phyloP scores from a whole-genome alignment of 2,329 filamentous ascomycete species.

The Emergomyces orientalis region DNA sequence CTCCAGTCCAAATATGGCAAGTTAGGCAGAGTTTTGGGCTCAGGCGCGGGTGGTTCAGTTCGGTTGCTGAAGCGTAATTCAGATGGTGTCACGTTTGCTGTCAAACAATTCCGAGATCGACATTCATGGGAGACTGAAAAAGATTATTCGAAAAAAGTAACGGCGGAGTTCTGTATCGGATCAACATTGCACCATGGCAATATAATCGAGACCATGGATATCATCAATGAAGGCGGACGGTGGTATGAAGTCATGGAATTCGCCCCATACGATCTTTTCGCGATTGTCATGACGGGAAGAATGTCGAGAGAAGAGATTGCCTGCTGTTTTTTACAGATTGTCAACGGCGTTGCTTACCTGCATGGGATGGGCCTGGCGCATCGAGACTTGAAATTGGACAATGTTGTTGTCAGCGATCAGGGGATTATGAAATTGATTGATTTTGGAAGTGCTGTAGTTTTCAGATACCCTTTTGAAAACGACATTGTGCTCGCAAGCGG shows the following conservation, averaged over 20 bases:
- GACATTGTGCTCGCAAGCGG: constrained; percentile 72
- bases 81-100: constrained; percentile 88
- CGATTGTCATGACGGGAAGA: constrained; percentile 97
- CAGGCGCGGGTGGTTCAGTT: constrained; percentile 89
- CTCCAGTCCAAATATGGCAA: constrained; percentile 89
- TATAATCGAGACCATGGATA: constrained; percentile 95
- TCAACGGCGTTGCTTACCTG: constrained; percentile 88
- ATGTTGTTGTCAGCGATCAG: constrained; percentile 90
- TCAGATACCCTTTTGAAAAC: constrained; percentile 93
- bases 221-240: constrained; percentile 82
- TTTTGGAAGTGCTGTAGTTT: constrained; percentile 94
- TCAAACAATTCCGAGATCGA: constrained; percentile 89
- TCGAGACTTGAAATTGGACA: constrained; percentile 91
- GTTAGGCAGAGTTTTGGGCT: constrained; percentile 85
- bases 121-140: constrained; percentile 90
- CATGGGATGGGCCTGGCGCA: constrained; percentile 93
- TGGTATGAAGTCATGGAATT: constrained; percentile 99
- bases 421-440: constrained; percentile 99
- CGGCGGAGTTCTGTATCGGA: constrained; percentile 95
- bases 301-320: constrained; percentile 87
- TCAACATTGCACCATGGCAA: constrained; percentile 96
- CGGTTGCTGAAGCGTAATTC: constrained; percentile 87
- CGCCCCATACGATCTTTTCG: constrained; percentile 89
- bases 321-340: constrained; percentile 86
- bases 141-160: constrained; percentile 97